Conservation (phyloP, 2,329 filamentous ascomycete genomes). For the Verticillium dahliae region DNA sequence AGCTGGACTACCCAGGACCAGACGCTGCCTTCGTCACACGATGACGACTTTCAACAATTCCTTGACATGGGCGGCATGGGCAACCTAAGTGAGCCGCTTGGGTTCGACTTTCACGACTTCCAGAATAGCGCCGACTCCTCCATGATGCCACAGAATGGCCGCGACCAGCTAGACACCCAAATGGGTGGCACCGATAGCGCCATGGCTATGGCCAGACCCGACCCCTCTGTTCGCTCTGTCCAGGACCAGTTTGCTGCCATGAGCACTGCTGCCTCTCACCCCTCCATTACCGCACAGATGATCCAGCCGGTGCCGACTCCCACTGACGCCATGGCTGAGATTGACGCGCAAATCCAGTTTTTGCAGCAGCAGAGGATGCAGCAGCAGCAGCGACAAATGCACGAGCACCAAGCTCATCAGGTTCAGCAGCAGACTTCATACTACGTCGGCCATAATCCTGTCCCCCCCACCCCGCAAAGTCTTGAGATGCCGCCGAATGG, state of each 20-base stretch:
- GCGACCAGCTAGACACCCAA: slow-evolving; percentile 39
- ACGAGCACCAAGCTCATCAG: slow-evolving; percentile 45
- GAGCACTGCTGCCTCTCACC: slow-evolving; percentile 36
- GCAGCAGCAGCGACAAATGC: slow-evolving; percentile 51
- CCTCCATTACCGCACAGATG: slow-evolving; percentile 38
- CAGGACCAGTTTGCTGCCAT: slow-evolving; percentile 42
- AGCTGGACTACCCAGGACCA: slow-evolving; percentile 53
- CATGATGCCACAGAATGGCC: slow-evolving; percentile 30
- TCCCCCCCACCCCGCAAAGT: slow-evolving; percentile 76
- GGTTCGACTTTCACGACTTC: slow-evolving; percentile 56
- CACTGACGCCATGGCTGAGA: slow-evolving; percentile 47
- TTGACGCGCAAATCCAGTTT: slow-evolving; percentile 61
- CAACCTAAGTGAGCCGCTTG: slow-evolving; percentile 44
- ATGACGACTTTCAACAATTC: slow-evolving; percentile 60
- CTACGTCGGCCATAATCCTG: slow-evolving; percentile 50
- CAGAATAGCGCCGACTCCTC: slow-evolving; percentile 28
- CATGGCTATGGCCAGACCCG: slow-evolving; percentile 22
- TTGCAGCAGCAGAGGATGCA: slow-evolving; percentile 58
- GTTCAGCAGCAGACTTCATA: slow-evolving; percentile 29
- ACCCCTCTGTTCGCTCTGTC: slow-evolving; percentile 6
- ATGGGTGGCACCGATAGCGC: slow-evolving; percentile 40
- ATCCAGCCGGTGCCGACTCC: slow-evolving; percentile 37
- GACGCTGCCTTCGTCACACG: slow-evolving; percentile 39
- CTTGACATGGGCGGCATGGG: slow-evolving; percentile 54
- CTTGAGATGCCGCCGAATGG: slow-evolving; percentile 63